Base-by-base conservation (phyloP, 192 early-diverging fungal genomes). In the Jimgerdemannia lactiflua region DNA sequence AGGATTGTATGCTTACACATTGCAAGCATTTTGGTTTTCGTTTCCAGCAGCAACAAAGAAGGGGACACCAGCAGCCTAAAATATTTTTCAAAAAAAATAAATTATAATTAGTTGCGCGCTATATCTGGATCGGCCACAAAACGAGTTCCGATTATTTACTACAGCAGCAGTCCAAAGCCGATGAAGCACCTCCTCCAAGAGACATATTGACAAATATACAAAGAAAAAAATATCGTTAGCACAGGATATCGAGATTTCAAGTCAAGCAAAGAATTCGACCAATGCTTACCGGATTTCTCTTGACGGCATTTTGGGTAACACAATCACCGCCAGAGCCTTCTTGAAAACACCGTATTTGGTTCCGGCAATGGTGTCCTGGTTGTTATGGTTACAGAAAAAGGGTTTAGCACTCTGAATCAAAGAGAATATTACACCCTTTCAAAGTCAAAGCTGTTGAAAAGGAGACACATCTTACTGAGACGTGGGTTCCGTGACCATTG, bases 201-300 rank as follows among this genome's bases (percentile, higher is more conserved):
- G 88, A 91, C 97, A 99, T 98, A 86, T 97, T 98, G 70, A 94
- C 95, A 4, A 97, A 94, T n/a, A n/a, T n/a, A n/a, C n/a, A n/a
- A n/a, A n/a, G n/a, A n/a, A n/a, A n/a, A n/a, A n/a, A n/a, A n/a
- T n/a, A n/a, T n/a, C n/a, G n/a, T n/a, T n/a, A n/a, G n/a, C n/a
- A n/a, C n/a, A n/a, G n/a, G n/a, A n/a, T n/a, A n/a, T n/a, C n/a
- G n/a, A n/a, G n/a, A n/a, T n/a, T n/a, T n/a, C n/a, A n/a, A n/a
- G n/a, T n/a, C n/a, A n/a, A n/a, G n/a, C n/a, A n/a, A n/a, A n/a
- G n/a, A n/a, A n/a, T n/a, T n/a, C n/a, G n/a, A n/a, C n/a, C n/a
- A n/a, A n/a, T n/a, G n/a, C n/a, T n/a, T n/a, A n/a, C n/a, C n/a
- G n/a, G n/a, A 39, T 93, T 91, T 68, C 91, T 91, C 83, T 94